phyloP scores from a whole-genome alignment of 2,329 filamentous ascomycete genomes.

The Coniochaeta sp. region DNA sequence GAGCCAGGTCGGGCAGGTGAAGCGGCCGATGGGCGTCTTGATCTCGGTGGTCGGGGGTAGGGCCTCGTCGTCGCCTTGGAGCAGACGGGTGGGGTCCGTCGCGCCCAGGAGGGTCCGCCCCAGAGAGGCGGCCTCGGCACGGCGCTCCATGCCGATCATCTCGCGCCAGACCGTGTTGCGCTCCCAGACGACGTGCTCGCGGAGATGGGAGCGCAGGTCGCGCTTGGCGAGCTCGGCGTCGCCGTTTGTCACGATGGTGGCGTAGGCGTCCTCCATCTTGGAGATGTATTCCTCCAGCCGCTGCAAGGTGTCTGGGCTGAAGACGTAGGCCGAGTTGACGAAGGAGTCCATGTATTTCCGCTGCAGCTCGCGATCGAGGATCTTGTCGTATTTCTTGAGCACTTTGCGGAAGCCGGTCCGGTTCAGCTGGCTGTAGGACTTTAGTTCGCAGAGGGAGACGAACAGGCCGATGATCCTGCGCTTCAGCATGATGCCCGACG shows the following conservation, averaged over 20 bases:
- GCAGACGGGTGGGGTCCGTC: conserved; percentile 53
- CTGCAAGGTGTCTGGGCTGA: conserved; percentile 64
- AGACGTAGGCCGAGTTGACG: conserved; percentile 76
- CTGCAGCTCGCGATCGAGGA: conserved; percentile 73
- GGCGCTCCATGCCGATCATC: conserved; percentile 95
- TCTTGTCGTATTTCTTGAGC: conserved; percentile 98
- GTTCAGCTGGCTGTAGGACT: conserved; percentile 94
- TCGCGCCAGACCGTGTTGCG: conserved; percentile 98
- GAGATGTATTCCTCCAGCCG: conserved; percentile 63
- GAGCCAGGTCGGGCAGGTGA: conserved; percentile 73
- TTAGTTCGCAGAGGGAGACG: conserved; percentile 88
- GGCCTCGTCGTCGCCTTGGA: conserved; percentile 79
- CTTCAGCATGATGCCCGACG: conserved; percentile 76
- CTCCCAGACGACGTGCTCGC: conserved; percentile 98
- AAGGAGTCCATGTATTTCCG: conserved; percentile 64
- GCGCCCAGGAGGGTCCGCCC: conserved; percentile 79
- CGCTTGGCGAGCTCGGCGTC: conserved; percentile 70
- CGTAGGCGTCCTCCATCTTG: conserved; percentile 72
- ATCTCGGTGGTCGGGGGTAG: conserved; percentile 58
- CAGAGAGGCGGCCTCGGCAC: conserved; percentile 87
- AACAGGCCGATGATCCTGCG: conserved; percentile 84
- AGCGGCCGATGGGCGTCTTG: conserved; percentile 69
- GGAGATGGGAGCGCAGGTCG: conserved; percentile 80
- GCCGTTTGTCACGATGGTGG: conserved; percentile 73
- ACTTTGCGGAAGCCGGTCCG: conserved; percentile 95